Percentiles rank a stretch among this genome's conserved stretches.
These are phyloP conservation scores for Beta macrorhiza DNA, from an alignment of 179 eudicot species.

Conservation along the genomic window DNA sequence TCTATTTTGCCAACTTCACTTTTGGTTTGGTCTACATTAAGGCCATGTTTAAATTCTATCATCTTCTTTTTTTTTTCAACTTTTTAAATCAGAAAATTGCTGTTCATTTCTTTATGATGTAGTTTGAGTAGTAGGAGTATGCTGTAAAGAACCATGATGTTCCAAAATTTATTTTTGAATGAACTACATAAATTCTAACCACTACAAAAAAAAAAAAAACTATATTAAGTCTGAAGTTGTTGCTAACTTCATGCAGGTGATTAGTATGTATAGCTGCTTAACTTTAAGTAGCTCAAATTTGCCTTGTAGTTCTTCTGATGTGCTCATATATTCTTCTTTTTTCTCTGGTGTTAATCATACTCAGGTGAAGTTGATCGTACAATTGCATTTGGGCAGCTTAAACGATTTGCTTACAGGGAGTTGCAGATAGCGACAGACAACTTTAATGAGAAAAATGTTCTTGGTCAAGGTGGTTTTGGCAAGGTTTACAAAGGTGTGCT, in stretches of 20 bases:
- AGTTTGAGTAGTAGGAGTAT: background rate
- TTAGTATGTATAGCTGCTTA: background rate
- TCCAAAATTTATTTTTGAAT: background rate
- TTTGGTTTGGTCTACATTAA: background rate
- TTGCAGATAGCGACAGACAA: conserved; percentile 88
- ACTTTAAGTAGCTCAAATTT: background rate
- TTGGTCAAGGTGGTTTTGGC: conserved; percentile 98
- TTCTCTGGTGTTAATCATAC: background rate
- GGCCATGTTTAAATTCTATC: background rate
- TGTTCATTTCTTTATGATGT: background rate
- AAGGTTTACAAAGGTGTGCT: conserved; percentile 96
- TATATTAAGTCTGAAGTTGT: background rate
- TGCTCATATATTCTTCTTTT: background rate
- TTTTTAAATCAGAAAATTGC: background rate
- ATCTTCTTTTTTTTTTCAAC: background rate
- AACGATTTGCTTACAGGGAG: conserved; percentile 88
- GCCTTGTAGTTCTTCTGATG: background rate
- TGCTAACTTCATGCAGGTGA: background rate
- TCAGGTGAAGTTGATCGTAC: conserved; percentile 91
- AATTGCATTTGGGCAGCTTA: conserved; percentile 91
- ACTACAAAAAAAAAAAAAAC: too few relatives aligned
- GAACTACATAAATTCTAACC: background rate
- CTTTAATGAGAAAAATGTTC: conserved; percentile 84
- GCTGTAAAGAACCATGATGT: background rate
- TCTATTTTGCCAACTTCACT: background rate